Evolutionary conservation across 176 grass and related monocot genomes (phyloP), one percentile per base, ranked within the genome.

Genomic region (Ampelocalamus luodianensis): DNA sequence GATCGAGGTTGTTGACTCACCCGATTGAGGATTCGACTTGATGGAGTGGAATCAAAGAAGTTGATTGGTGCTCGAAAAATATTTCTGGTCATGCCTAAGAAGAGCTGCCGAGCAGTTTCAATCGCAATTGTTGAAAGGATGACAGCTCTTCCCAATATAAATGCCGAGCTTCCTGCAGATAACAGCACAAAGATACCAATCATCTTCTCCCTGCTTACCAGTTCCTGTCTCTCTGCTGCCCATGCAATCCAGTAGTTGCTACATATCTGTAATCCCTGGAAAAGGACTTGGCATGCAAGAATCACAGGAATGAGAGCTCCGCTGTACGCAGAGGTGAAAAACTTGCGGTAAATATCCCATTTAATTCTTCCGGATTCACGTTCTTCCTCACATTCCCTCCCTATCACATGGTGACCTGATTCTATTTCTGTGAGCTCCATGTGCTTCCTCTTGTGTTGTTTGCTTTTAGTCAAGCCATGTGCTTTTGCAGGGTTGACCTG

Each of bases 221-320:
- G 82, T 74, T 89, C 72, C 17, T 89, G 86, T 79, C 51, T 87
- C 67, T 91, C 94, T 32, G 88, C 90, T 87, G 95, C 92, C 90
- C 90, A 97, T 68, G 95, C 92, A 65, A 97, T 87, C 92, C 95
- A 97, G 61, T 97, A 97, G 84, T 92, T 97, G 86, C 95, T 92
- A 50, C 81, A 91, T 80, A 97, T 97, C 88, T 97, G 95, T 43
- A 94, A 44, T 73, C 54, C 86, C 72, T 94, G 95, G 76, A 97
- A 97, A 67, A 97, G 73, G 27, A 92, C 77, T 82, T 97, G 92
- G 77, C 90, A 97, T 15, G 84, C 71, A 53, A 97, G 72, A 82
- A 97, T 79, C 7, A 92, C 74, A 63, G 90, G 92, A 80, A 97
- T 23, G 11, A 94, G 86, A 83, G 81, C 78, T 56, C 95, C 95